Percentiles rank a stretch among this genome's conserved stretches.
phyloP scores from a whole-genome alignment of 2,329 filamentous ascomycete genomes.

The Aspergillus eucalypticola region DNA sequence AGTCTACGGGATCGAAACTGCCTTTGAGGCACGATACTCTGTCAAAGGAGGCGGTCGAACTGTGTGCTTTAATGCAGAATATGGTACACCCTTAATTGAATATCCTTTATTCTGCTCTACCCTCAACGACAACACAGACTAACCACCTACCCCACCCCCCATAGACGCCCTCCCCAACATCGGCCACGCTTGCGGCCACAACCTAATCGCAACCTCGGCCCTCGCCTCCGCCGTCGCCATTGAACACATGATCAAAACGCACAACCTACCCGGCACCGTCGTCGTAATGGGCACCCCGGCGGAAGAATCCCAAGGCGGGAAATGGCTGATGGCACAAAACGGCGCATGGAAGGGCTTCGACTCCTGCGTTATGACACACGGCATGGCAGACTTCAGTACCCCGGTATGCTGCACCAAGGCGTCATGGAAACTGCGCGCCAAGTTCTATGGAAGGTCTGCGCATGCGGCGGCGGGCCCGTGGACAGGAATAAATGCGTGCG shows the following conservation, averaged over 20 bases:
- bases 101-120: not conserved
- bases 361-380: slow-evolving; percentile 1
- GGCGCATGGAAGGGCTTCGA: not conserved
- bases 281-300: not conserved
- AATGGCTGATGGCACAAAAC: slow-evolving; percentile 2
- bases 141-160: not conserved
- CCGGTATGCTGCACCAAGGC: slow-evolving; percentile 1
- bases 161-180: not conserved
- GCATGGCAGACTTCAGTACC: not conserved
- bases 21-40: not conserved
- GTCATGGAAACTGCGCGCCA: not conserved
- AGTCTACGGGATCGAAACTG: slow-evolving; percentile 1
- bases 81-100: not conserved
- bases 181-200: slow-evolving; percentile 1
- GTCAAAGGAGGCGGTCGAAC: not conserved
- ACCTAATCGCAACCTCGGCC: not conserved
- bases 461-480: not conserved
- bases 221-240: not conserved
- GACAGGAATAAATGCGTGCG: not conserved
- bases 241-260: not conserved
- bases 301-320: not conserved
- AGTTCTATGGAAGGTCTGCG: not conserved
- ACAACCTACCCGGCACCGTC: not conserved
- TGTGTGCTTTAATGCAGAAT: not conserved
- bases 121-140: not conserved